Evolutionary conservation across 2,329 filamentous ascomycete genomes (phyloP).

Genomic region (Fusarium sp.): DNA sequence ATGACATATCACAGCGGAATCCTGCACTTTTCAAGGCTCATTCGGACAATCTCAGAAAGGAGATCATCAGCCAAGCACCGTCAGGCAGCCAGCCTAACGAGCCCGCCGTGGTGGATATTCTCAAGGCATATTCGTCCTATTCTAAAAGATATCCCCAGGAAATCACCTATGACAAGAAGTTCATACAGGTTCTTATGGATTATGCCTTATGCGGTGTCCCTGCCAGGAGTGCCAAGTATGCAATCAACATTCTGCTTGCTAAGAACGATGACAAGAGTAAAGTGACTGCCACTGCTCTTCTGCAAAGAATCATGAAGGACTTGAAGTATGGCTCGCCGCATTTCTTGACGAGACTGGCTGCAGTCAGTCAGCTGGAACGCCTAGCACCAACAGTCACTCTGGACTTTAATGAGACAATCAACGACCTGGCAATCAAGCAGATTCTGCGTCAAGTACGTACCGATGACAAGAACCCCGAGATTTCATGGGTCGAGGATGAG

Average conservation of each 20-base stretch:
- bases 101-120: conserved; percentile 79
- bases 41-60: conserved; percentile 88
- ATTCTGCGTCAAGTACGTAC: conserved; percentile 76
- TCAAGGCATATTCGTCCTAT: conserved; percentile 94
- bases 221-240: conserved; percentile 88
- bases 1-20: conserved; percentile 88
- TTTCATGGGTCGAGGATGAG: conserved; percentile 72
- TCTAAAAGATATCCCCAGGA: conserved; percentile 86
- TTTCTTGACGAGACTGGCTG: conserved; percentile 78
- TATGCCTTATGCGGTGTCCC: conserved; percentile 86
- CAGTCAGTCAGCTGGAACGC: conserved; percentile 78
- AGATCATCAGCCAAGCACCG: conserved; percentile 82
- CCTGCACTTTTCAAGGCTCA: conserved; percentile 93
- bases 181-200: conserved; percentile 79
- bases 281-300: conserved; percentile 83
- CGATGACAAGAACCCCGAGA: conserved; percentile 63
- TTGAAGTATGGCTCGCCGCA: conserved; percentile 76
- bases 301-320: conserved; percentile 77
- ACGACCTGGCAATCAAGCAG: conserved; percentile 78
- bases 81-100: conserved; percentile 73
- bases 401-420: conserved; percentile 77
- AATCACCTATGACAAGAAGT: conserved; percentile 81
- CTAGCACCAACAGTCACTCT: conserved; percentile 76
- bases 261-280: conserved; percentile 76
- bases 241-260: conserved; percentile 86